Percentiles rank a stretch among this genome's conserved stretches.
Conservation (phyloP, 495 filamentous ascomycete genomes). For the Trichocladium uniseriatum region DNA sequence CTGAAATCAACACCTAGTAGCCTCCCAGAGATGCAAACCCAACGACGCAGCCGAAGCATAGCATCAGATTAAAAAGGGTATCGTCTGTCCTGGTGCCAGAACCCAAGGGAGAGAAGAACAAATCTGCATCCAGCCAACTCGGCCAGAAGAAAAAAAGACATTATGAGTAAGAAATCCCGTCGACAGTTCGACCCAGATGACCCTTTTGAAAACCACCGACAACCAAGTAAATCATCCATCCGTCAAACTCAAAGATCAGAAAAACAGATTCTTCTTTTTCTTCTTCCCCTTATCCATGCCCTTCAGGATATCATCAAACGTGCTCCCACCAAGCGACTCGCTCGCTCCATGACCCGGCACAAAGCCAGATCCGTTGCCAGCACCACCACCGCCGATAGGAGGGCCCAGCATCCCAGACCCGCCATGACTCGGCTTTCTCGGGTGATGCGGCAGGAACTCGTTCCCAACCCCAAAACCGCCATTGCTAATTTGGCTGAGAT, state of each 20-base stretch:
- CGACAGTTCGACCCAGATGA: too few species aligned
- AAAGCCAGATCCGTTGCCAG: not conserved
- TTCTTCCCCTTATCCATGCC: conserved; percentile 37
- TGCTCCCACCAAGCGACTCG: conserved; percentile 33
- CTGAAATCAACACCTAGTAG: not conserved
- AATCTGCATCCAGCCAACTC: not conserved
- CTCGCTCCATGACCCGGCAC: not conserved
- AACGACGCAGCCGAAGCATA: not conserved
- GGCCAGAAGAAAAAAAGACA: too few species aligned
- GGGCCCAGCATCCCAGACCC: not conserved
- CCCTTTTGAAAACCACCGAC: too few species aligned
- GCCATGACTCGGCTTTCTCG: conserved; percentile 9
- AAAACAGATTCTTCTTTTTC: conserved; percentile 39
- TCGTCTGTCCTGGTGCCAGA: conserved; percentile 12
- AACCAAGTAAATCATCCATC: too few species aligned
- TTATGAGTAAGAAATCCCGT: too few species aligned
- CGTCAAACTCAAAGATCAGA: conserved; percentile 11
- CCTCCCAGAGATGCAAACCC: not conserved
- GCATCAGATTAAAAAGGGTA: conserved; percentile 5
- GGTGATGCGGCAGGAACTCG: not conserved
- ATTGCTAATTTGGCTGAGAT: not conserved
- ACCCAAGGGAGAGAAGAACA: not conserved
- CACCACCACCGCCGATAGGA: not conserved
- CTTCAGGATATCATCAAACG: conserved; percentile 59
- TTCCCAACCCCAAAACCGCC: not conserved